phyloP scores from a whole-genome alignment of 139 green algal genomes.

The Nannochloris sp. region DNA sequence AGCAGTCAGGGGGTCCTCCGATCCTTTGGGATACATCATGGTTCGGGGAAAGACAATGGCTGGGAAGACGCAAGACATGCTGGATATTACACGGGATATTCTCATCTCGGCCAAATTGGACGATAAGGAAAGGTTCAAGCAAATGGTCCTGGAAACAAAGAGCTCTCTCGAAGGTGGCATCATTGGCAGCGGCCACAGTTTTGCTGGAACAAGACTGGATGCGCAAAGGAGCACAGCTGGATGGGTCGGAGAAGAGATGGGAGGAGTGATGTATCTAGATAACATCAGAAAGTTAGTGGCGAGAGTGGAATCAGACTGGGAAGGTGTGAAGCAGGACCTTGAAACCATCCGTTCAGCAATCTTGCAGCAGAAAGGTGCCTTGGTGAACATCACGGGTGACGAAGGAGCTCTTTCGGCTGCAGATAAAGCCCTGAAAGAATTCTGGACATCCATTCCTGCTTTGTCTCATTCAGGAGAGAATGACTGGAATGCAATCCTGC shows the following conservation, averaged over 20 bases:
- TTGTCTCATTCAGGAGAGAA: conserved; percentile 9
- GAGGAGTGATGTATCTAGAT: conserved; percentile 81
- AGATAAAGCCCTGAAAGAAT: conserved; percentile 42
- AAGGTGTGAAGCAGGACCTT: conserved; percentile 61
- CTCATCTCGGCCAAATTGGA: conserved; percentile 73
- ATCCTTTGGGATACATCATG: conserved; percentile 72
- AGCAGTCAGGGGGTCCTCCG: conserved; percentile 34
- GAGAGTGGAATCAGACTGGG: conserved; percentile 84
- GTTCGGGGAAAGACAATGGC: conserved; percentile 88
- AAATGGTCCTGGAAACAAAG: conserved; percentile 93
- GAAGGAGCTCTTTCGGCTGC: conserved; percentile 54
- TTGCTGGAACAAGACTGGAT: conserved; percentile 72
- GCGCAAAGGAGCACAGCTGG: conserved; percentile 78
- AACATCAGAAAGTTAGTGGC: conserved; percentile 76
- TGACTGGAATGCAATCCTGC: conserved; percentile 35
- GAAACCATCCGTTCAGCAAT: conserved; percentile 47
- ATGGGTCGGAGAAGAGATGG: conserved; percentile 79
- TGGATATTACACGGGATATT: conserved; percentile 79
- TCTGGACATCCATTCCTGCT: conserved; percentile 73
- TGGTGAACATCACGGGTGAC: conserved; percentile 96
- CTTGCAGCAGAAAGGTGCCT: conserved; percentile 61
- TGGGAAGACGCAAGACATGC: conserved; percentile 76
- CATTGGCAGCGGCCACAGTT: conserved; percentile 70
- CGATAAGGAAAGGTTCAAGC: conserved; percentile 83
- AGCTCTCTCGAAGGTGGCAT: conserved; percentile 70